Conservation (phyloP, 192 early-diverging fungal genomes). For the Gigaspora rosea region DNA sequence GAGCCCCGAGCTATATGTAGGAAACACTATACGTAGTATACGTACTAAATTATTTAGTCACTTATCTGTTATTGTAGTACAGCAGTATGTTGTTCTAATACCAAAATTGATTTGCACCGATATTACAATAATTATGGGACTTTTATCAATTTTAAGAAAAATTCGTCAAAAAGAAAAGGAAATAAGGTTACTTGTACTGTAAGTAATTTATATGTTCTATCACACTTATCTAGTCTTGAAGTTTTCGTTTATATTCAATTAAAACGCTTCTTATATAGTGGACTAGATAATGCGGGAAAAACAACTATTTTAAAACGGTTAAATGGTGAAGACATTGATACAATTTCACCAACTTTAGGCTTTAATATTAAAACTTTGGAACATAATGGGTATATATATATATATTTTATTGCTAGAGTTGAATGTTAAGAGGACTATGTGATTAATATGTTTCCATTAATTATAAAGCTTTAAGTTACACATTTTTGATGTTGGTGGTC, state of each 20-base stretch:
- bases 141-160: conserved; percentile 94
- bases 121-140: conserved; percentile 67
- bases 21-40: too few relatives aligned
- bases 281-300: conserved; percentile 99
- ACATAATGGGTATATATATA: conserved; percentile 62
- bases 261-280: conserved; percentile 46
- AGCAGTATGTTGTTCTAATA: too few relatives aligned
- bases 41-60: too few relatives aligned
- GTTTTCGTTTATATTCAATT: not conserved
- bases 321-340: conserved; percentile 88
- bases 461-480: conserved; percentile 77
- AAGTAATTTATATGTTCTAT: conserved; percentile 32
- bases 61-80: too few relatives aligned
- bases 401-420: not conserved
- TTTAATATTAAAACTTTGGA: conserved; percentile 97
- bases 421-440: conserved; percentile 20
- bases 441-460: not conserved
- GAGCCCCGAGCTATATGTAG: too few relatives aligned
- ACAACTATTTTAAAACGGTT: conserved; percentile 96
- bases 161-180: conserved; percentile 90
- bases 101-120: too few relatives aligned
- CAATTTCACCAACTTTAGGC: conserved; percentile 93
- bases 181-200: conserved; percentile 90
- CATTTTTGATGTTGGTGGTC: conserved; percentile 97
- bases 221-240: not conserved